Conservation (phyloP, 257 asterid species). For the Scutellaria galericulata region DNA sequence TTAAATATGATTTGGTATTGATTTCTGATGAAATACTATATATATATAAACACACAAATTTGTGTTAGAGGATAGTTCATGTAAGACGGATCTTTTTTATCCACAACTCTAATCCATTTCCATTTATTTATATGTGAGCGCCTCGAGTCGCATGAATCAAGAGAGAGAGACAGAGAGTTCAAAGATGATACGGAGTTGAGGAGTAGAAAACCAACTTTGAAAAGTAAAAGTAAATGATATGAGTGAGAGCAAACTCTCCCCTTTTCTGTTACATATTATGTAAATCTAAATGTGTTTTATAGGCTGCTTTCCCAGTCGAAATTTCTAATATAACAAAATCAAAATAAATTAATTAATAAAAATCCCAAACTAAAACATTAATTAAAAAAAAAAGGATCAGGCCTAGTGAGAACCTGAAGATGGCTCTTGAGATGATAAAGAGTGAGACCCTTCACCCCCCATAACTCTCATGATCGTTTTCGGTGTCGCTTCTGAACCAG, state of each 20-base stretch:
- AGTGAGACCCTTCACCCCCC: conserved; percentile 95
- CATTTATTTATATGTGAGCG: too few species aligned
- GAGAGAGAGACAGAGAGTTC: neutral
- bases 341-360: neutral
- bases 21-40: too few species aligned
- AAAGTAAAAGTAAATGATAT: neutral
- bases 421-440: conserved; percentile 99
- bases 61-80: too few species aligned
- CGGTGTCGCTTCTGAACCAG: conserved; percentile 84
- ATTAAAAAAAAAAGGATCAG: too few species aligned
- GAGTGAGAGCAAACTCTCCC: neutral
- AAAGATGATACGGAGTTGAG: conserved; percentile 11
- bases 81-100: too few species aligned
- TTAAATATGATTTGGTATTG: too few species aligned
- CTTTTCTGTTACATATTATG: too few species aligned
- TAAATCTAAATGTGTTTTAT: too few species aligned
- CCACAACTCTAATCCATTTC: too few species aligned
- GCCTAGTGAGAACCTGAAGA: conserved; percentile 67
- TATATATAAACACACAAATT: too few species aligned
- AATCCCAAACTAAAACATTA: neutral
- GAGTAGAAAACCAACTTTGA: neutral
- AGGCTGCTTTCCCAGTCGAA: conserved; percentile 96
- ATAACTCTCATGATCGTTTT: conserved; percentile 97
- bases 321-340: conserved; percentile 56
- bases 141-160: neutral